Base-by-base conservation (phyloP, 2,329 filamentous ascomycete genomes). In the Colletotrichum lini region DNA sequence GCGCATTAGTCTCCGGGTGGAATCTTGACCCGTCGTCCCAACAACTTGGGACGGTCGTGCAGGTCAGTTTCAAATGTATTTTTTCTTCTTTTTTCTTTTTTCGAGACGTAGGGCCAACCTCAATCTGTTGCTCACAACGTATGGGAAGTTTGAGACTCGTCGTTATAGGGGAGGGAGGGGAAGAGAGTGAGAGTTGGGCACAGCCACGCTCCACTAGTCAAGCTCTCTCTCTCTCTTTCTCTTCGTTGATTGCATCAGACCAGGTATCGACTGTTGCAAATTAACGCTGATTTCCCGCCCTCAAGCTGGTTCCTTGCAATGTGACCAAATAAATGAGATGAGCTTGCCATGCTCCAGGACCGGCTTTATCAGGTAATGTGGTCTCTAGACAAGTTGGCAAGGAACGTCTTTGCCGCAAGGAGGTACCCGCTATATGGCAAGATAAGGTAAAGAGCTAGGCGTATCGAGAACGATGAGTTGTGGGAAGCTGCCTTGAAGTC, bases 11-110 rank as follows among this genome's bases (percentile, higher is more conserved):
- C 50, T 61, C 47, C 58, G 45, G 64, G 52, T 38, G 12, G 63
- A 57, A 50, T 21, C 38, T 58, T 26, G 58, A 40, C 52, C 65
- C 65, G 52, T 71, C 69, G 65, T 72, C 69, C 65, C 58, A 64
- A 63, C 13, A 12, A 16, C n/a, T 59, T 69, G 65, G 65, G 65
- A 72, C 65, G 69, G 58, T 67, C 35, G 49, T 42, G 65, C 69
- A 69, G 45, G 40, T 56, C 47, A 23, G 65, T 72, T 72, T 72
- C 65, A 65, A 53, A 30, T 35, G 21, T 13, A 21, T 21, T 47
- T 44, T 47, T 21, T 45, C 18, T 16, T 23, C 21, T 2, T 10
- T 35, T 35, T 35, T 38, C 16, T 6, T 1, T 13, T 40, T 45
- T 56, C 56, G 38, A 23, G 50, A 50, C 62, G 56, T 61, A 53